These are phyloP conservation scores for Actinomortierella ambigua DNA, from an alignment of 371 early-diverging fungal genomes.

Conservation along the genomic window DNA sequence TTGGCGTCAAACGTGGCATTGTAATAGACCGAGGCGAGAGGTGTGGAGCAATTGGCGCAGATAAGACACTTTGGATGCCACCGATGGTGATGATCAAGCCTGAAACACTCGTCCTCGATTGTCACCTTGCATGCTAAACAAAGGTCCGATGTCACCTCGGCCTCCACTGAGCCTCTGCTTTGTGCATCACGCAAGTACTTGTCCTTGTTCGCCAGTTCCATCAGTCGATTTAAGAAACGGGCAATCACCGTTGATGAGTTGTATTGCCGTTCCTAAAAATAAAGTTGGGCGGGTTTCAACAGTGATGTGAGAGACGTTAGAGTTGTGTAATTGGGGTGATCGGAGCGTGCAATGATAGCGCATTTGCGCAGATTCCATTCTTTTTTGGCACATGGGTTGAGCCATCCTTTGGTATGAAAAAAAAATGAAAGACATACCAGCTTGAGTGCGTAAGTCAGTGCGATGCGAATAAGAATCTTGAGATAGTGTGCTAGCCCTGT, in stretches of 20 bases:
- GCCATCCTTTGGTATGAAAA: too few species aligned
- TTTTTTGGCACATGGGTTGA: too few species aligned
- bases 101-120: conserved; percentile 89
- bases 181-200: conserved; percentile 39
- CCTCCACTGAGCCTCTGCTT: conserved; percentile 50
- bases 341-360: too few species aligned
- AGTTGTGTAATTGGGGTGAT: too few species aligned
- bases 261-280: conserved; percentile 47
- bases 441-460: conserved; percentile 85
- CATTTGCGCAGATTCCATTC: too few species aligned
- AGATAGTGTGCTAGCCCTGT: conserved; percentile 93
- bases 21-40: conserved; percentile 54
- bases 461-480: conserved; percentile 89
- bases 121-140: conserved; percentile 78
- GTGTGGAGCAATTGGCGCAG: conserved; percentile 69
- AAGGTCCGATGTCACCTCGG: conserved; percentile 75
- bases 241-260: conserved; percentile 50
- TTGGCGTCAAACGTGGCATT: conserved; percentile 56
- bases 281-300: too few species aligned
- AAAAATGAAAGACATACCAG: conserved; percentile 59
- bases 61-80: conserved; percentile 87
- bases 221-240: conserved; percentile 59
- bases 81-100: conserved; percentile 58
- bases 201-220: conserved; percentile 59
- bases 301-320: too few species aligned